These are phyloP conservation scores for Dendrocalamus latiflorus DNA, from an alignment of 202 grass and related monocot species.

Conservation along the genomic window DNA sequence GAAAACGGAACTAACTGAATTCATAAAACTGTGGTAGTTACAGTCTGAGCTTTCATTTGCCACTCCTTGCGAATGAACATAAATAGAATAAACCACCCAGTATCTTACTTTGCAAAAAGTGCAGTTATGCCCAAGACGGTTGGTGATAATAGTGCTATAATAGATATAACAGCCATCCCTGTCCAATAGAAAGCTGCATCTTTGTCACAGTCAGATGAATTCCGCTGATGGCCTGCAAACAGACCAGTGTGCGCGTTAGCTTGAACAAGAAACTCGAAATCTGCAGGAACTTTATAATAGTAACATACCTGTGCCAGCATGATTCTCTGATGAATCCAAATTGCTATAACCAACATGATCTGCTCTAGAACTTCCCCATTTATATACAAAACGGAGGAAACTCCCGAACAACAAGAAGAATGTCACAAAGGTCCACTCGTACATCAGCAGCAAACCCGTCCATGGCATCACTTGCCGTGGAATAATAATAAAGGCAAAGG, in stretches of 20 bases:
- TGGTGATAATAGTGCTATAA: constrained; percentile 44
- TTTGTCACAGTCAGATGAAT: constrained; percentile 51
- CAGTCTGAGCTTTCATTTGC: background rate
- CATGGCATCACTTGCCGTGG: constrained; percentile 77
- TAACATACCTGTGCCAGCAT: constrained; percentile 36
- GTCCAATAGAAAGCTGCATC: constrained; percentile 65
- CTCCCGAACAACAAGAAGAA: constrained; percentile 71
- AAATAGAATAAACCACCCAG: background rate
- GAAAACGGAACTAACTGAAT: background rate
- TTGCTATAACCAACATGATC: constrained; percentile 46
- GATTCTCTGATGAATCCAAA: constrained; percentile 59
- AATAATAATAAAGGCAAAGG: constrained; percentile 59
- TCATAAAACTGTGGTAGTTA: background rate
- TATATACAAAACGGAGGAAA: constrained; percentile 61
- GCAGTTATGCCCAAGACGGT: constrained; percentile 67
- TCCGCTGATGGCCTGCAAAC: constrained; percentile 59
- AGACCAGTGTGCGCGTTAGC: background rate
- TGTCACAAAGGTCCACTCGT: constrained; percentile 62
- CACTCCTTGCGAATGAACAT: background rate
- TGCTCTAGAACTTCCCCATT: constrained; percentile 57
- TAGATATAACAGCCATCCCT: no score
- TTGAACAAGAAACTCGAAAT: background rate
- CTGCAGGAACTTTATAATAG: background rate
- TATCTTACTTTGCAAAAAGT: constrained; percentile 80
- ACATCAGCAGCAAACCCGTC: no score